Evolutionary conservation across 139 green algal genomes (phyloP).

Genomic region (Choricystis sp.): DNA sequence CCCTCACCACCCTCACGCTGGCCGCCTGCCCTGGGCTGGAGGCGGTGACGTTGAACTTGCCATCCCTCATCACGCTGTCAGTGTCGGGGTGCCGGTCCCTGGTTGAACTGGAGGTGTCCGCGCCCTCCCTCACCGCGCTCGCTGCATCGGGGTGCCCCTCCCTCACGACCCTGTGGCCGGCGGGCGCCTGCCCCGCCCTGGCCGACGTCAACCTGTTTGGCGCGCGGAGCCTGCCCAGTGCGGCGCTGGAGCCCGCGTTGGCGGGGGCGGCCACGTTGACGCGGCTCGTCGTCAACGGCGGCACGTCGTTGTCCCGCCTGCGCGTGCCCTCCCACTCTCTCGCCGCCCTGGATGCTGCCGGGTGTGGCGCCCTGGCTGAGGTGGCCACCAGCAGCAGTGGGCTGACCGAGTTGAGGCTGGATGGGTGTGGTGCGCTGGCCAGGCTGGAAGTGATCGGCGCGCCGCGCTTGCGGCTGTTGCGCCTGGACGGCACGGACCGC

Average conservation of each 20-base stretch:
- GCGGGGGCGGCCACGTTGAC: neutral
- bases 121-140: neutral
- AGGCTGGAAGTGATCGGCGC: no score
- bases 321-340: neutral
- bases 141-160: conserved; percentile 1
- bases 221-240: neutral
- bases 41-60: no score
- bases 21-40: neutral
- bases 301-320: neutral
- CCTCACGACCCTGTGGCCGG: neutral
- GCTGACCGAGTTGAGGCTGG: neutral
- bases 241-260: neutral
- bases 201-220: conserved; percentile 3
- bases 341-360: neutral
- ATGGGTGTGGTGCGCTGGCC: neutral
- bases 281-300: conserved; percentile 1
- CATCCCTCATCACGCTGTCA: conserved; percentile 1
- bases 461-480: no score
- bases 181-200: neutral
- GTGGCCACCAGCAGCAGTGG: neutral
- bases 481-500: no score
- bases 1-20: neutral
- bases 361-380: neutral
- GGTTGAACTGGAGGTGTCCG: neutral
- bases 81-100: conserved; percentile 4